A percentile compares a stretch with the other conserved stretches of the same genome.
phyloP scores from a whole-genome alignment of 2,329 filamentous ascomycete genomes.

The Colletotrichum falcatum region DNA sequence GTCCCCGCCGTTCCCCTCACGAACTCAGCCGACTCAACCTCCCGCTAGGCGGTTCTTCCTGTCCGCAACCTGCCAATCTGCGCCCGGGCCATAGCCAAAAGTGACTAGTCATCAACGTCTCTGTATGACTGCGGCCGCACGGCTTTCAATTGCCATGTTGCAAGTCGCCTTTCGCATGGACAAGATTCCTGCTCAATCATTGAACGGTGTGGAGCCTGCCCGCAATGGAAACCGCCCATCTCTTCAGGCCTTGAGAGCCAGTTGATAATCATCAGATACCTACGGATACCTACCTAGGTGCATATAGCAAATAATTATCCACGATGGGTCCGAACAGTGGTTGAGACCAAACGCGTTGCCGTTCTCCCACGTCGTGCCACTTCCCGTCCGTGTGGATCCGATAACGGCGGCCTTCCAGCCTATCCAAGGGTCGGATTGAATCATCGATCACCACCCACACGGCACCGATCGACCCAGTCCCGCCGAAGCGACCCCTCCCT shows the following conservation, averaged over 20 bases:
- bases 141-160: not conserved
- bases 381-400: conserved; percentile 24
- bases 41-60: not conserved
- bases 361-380: not conserved
- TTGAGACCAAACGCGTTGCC: not conserved
- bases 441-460: conserved; percentile 22
- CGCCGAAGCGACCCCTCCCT: conserved; percentile 9
- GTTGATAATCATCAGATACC: not conserved
- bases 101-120: conserved; percentile 31
- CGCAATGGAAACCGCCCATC: not conserved
- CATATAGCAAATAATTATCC: too few relatives aligned
- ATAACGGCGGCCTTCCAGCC: conserved; percentile 5
- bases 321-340: not conserved
- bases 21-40: conserved; percentile 4
- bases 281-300: too few relatives aligned
- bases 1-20: conserved; percentile 19
- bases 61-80: not conserved
- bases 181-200: not conserved
- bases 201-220: not conserved
- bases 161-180: not conserved
- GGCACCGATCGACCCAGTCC: conserved; percentile 11
- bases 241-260: not conserved
- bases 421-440: not conserved
- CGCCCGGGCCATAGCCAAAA: conserved; percentile 36
- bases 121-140: not conserved